Evolutionary conservation across 352 stramenopile species (phyloP).

Genomic region (Globisporangium splendens): DNA sequence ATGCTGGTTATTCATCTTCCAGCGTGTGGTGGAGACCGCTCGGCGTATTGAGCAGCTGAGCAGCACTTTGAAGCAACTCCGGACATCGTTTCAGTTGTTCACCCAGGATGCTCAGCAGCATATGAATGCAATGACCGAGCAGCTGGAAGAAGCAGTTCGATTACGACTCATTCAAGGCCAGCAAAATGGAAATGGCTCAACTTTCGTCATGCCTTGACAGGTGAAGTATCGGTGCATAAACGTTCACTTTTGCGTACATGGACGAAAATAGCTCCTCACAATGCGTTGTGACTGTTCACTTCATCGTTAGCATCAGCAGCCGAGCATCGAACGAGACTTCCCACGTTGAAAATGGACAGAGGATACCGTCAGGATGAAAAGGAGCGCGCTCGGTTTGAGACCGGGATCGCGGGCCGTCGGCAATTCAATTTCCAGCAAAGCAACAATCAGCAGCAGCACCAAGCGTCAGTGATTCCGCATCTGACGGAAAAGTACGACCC

Average conservation of each 20-base stretch:
- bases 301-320: no score
- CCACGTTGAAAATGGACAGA: conserved; percentile 32
- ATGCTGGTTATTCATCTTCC: neutral
- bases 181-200: neutral
- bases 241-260: conserved; percentile 3
- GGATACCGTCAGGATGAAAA: conserved; percentile 35
- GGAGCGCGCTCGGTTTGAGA: conserved; percentile 31
- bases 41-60: conserved; percentile 36
- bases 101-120: conserved; percentile 46
- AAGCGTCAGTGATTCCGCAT: conserved; percentile 32
- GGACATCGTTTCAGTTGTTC: conserved; percentile 56
- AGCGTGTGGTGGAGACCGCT: conserved; percentile 29
- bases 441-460: conserved; percentile 10
- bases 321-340: neutral
- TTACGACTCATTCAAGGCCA: neutral
- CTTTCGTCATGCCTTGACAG: neutral
- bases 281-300: no score
- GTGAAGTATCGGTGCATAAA: neutral
- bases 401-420: conserved; percentile 9
- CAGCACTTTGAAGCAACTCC: conserved; percentile 39
- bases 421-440: conserved; percentile 1
- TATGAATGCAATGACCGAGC: conserved; percentile 42
- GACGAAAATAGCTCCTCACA: no score
- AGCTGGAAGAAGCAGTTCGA: conserved; percentile 31
- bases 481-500: conserved; percentile 71